Evolutionary conservation across 192 early-diverging fungal species (phyloP).

Genomic region (Funneliformis geosporum): DNA sequence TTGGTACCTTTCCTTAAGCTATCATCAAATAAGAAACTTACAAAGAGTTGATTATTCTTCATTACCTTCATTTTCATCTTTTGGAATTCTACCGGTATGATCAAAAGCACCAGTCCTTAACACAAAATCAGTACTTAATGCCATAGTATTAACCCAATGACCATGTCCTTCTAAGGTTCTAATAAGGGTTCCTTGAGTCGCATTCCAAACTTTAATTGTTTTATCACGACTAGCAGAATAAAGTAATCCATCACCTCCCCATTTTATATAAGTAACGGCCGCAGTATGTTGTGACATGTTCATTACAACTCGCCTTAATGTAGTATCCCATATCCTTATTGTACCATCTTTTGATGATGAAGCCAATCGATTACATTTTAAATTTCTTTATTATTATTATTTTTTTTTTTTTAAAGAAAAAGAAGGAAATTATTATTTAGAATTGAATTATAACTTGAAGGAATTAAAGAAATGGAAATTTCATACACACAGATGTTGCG

Average conservation of each 20-base stretch:
- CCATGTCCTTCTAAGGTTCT: slow-evolving; percentile 89
- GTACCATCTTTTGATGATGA: slow-evolving; percentile 93
- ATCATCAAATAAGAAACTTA: no score
- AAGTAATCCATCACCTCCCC: slow-evolving; percentile 93
- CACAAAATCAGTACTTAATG: slow-evolving; percentile 88
- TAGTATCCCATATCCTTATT: slow-evolving; percentile 91
- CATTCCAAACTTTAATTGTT: slow-evolving; percentile 94
- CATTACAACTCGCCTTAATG: slow-evolving; percentile 69
- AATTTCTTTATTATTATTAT: no score
- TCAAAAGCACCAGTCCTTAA: slow-evolving; percentile 90
- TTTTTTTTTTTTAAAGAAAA: no score
- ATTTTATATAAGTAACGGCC: slow-evolving; percentile 91
- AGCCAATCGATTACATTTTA: slow-evolving; percentile 77
- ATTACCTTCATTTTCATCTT: slow-evolving; percentile 61
- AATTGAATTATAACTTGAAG: neutral
- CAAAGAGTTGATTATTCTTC: no score
- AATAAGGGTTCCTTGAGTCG: slow-evolving; percentile 73
- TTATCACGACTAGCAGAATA: slow-evolving; percentile 95
- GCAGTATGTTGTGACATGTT: slow-evolving; percentile 89
- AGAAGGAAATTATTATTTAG: neutral
- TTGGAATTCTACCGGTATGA: slow-evolving; percentile 69
- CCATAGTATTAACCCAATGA: slow-evolving; percentile 96
- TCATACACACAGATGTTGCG: slow-evolving; percentile 71
- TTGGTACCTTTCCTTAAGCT: no score
- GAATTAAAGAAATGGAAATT: neutral